Conservation (phyloP, 1,139 yeast species). For the Candida neerlandica region DNA sequence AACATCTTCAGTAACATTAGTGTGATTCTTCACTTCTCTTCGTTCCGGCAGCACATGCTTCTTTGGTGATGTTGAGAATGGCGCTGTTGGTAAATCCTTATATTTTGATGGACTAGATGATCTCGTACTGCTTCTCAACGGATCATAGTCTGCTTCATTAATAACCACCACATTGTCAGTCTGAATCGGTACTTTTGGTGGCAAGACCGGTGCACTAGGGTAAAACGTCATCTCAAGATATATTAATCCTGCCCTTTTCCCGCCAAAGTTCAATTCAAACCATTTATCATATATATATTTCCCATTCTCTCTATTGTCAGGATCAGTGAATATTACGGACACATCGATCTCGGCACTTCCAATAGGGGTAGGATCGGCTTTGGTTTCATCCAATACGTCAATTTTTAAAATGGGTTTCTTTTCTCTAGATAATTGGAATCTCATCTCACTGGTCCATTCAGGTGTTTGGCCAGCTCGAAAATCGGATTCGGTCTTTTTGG, state of each 20-base stretch:
- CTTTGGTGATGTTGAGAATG: constrained; percentile 4
- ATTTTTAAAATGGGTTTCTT: constrained; percentile 65
- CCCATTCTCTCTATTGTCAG: constrained; percentile 56
- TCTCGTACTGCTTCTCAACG: constrained; percentile 3
- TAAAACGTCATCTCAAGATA: constrained; percentile 92
- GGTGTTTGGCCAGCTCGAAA: constrained; percentile 92
- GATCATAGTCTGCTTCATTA: constrained; percentile 7
- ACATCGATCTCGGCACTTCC: constrained; percentile 83
- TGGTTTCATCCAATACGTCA: constrained; percentile 84
- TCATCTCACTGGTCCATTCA: constrained; percentile 76
- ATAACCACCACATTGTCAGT: constrained; percentile 8
- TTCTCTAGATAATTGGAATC: constrained; percentile 66
- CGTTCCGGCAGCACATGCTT: neutral
- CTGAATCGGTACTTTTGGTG: constrained; percentile 36
- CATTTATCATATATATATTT: constrained; percentile 78
- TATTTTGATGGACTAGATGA: constrained; percentile 4
- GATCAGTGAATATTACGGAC: constrained; percentile 57
- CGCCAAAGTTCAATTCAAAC: constrained; percentile 71
- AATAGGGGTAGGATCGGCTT: constrained; percentile 81
- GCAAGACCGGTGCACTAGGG: constrained; percentile 58
- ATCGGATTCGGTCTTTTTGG: constrained; percentile 71
- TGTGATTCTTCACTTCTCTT: too few species aligned
- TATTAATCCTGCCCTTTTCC: constrained; percentile 85
- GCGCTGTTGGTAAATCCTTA: constrained; percentile 4
- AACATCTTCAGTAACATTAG: constrained; percentile 24